Base-by-base conservation (phyloP, 192 early-diverging fungal genomes). In the Coemansia aciculifera region DNA sequence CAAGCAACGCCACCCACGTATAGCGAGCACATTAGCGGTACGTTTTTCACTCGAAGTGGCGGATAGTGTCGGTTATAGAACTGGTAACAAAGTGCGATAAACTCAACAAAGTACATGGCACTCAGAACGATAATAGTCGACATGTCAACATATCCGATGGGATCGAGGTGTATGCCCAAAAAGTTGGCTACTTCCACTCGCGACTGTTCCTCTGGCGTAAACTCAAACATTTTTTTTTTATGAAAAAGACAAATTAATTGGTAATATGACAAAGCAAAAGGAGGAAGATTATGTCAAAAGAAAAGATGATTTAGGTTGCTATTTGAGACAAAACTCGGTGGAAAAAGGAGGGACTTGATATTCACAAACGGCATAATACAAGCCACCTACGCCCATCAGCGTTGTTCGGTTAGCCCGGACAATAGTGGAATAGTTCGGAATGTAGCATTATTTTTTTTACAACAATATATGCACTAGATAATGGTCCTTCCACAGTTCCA, bases 21-120 rank as follows among this genome's bases (percentile, higher is more conserved):
- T 9, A 82, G 56, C 3, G 74, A 73, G n/a, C 73, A 64, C 79
- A 82, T 82, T 9, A 77, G 9, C 1, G 74, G 74, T 11, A 82
- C 68, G 37, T 77, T 82, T 59, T 82, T 82, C 17, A 63, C 74
- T 15, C 67, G 67, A 8, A 82, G 66, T 24, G 79, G 79, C 32
- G 71, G 66, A 37, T 82, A 82, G 62, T 77, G 34, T 11, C 79
- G 71, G 63, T 82, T 63, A 27, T 63, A 64, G 24, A 76, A 46
- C 39, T 74, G 74, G 56, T 74, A 82, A 62, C 68, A 73, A 7
- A 82, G 54, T 0, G 71, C 79, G 57, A 77, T 52, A 37, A 77
- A 69, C 62, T 82, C 74, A n/a, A 77, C 19, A 0, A 39, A 43
- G 54, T 82, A 82, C 71, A 77, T 75, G 27, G 46, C 60, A 62